Conservation (phyloP, 495 filamentous ascomycete species). For the Podospora appendiculata region DNA sequence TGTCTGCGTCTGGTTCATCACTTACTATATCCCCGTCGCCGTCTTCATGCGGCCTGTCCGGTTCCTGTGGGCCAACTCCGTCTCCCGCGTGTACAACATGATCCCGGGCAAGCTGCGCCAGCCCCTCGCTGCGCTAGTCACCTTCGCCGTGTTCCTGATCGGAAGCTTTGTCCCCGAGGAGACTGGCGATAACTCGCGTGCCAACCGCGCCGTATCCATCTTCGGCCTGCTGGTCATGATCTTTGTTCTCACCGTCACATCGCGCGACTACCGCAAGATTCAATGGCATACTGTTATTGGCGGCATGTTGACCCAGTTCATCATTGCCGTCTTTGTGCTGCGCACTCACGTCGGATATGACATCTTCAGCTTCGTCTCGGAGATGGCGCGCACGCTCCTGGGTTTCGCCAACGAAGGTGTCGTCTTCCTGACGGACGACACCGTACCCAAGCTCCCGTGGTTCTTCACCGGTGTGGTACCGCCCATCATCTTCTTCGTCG, state of each 20-base stretch:
- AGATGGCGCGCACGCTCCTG: slow-evolving; percentile 59
- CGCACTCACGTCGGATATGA: slow-evolving; percentile 68
- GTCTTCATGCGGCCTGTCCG: slow-evolving; percentile 58
- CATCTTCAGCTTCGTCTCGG: slow-evolving; percentile 82
- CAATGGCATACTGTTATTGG: slow-evolving; percentile 81
- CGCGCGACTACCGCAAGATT: slow-evolving; percentile 59
- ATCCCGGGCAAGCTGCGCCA: slow-evolving; percentile 58
- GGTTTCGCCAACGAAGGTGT: slow-evolving; percentile 65
- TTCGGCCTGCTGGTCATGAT: slow-evolving; percentile 76
- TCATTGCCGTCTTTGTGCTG: slow-evolving; percentile 81
- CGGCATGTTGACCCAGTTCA: slow-evolving; percentile 81
- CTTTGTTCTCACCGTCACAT: slow-evolving; percentile 56
- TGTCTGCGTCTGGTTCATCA: slow-evolving; percentile 65
- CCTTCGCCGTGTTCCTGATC: slow-evolving; percentile 62
- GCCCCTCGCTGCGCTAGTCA: slow-evolving; percentile 49
- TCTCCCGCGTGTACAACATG: slow-evolving; percentile 37
- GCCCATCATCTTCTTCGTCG: slow-evolving; percentile 88
- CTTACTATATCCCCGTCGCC: slow-evolving; percentile 61
- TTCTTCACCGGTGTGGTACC: slow-evolving; percentile 70
- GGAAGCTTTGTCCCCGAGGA: slow-evolving; percentile 68
- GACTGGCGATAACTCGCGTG: slow-evolving; percentile 65
- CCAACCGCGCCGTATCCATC: slow-evolving; percentile 68
- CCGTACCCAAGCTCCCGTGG: slow-evolving; percentile 40
- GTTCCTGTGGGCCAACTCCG: slow-evolving; percentile 58
- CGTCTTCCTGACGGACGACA: slow-evolving; percentile 55